These are phyloP conservation scores for Triticum monococcum DNA, from an alignment of 176 grass and related monocot species.

Conservation along the genomic window DNA sequence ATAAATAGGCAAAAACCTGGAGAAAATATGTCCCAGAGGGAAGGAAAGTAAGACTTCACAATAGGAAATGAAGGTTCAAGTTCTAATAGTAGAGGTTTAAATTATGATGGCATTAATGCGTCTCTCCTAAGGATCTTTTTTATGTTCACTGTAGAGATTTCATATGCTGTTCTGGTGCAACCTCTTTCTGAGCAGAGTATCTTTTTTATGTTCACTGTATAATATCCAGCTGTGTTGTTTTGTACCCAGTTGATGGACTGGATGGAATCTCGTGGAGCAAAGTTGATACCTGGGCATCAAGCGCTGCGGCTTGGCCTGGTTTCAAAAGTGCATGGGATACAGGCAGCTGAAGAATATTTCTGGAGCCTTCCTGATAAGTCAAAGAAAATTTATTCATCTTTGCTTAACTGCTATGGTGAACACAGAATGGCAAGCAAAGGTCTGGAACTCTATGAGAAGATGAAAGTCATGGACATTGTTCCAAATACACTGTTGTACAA, in stretches of 20 bases:
- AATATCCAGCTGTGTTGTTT: not conserved
- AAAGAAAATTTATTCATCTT: constrained; percentile 16
- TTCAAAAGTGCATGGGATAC: constrained; percentile 36
- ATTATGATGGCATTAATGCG: not conserved
- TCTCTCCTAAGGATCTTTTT: not conserved
- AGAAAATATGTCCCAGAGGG: not conserved
- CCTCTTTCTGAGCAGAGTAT: not conserved
- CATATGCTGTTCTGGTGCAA: not conserved
- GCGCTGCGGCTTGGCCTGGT: constrained; percentile 45
- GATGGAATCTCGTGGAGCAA: constrained; percentile 40
- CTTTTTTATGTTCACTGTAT: not conserved
- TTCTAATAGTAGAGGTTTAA: not conserved
- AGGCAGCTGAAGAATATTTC: constrained; percentile 35
- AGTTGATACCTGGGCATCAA: constrained; percentile 25
- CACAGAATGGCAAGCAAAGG: constrained; percentile 35
- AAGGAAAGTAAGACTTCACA: constrained; percentile 1
- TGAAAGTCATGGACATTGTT: constrained; percentile 33
- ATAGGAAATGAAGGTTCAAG: not conserved
- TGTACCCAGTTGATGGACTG: constrained; percentile 55
- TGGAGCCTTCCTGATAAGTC: constrained; percentile 41
- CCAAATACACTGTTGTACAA: constrained; percentile 28
- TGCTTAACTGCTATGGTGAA: constrained; percentile 14
- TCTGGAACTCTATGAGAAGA: constrained; percentile 37
- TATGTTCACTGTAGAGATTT: not conserved
- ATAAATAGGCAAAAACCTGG: not conserved